Percentiles rank a stretch among this genome's conserved stretches.
Evolutionary conservation across 768 basidiomycete genomes (phyloP).

Genomic region (Lactarius tabidus): DNA sequence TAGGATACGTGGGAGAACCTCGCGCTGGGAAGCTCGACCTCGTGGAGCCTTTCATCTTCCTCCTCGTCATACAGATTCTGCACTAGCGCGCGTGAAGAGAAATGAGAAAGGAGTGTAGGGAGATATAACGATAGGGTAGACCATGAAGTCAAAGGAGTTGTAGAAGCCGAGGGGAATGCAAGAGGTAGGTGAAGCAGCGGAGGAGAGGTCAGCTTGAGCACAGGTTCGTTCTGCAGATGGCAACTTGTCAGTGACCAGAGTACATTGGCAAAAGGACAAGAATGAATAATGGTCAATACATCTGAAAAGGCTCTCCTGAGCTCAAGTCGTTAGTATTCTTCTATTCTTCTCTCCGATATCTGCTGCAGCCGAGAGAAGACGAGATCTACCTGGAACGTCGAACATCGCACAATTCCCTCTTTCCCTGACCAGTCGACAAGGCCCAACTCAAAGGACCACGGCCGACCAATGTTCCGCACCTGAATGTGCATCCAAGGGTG

Average conservation of each 20-base stretch:
- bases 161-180: constrained; percentile 52
- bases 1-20: constrained; percentile 64
- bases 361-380: constrained; percentile 8
- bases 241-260: constrained; percentile 15
- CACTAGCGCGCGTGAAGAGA: constrained; percentile 46
- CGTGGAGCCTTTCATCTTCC: constrained; percentile 27
- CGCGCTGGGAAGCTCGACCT: constrained; percentile 43
- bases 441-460: constrained; percentile 76
- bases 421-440: constrained; percentile 59
- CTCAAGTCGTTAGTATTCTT: background rate
- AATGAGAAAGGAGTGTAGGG: constrained; percentile 55
- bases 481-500: constrained; percentile 76
- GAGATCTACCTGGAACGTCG: constrained; percentile 71
- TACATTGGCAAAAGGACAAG: background rate
- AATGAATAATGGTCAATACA: constrained; percentile 11
- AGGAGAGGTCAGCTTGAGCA: constrained; percentile 41
- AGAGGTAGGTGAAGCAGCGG: constrained; percentile 72
- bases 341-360: background rate
- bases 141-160: constrained; percentile 65
- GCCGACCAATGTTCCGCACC: constrained; percentile 59
- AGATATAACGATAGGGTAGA: constrained; percentile 60
- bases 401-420: constrained; percentile 59
- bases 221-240: constrained; percentile 48
- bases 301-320: constrained; percentile 1
- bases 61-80: constrained; percentile 23